Evolutionary conservation across 2,329 filamentous ascomycete species (phyloP).

Genomic region (Metarhizium album): DNA sequence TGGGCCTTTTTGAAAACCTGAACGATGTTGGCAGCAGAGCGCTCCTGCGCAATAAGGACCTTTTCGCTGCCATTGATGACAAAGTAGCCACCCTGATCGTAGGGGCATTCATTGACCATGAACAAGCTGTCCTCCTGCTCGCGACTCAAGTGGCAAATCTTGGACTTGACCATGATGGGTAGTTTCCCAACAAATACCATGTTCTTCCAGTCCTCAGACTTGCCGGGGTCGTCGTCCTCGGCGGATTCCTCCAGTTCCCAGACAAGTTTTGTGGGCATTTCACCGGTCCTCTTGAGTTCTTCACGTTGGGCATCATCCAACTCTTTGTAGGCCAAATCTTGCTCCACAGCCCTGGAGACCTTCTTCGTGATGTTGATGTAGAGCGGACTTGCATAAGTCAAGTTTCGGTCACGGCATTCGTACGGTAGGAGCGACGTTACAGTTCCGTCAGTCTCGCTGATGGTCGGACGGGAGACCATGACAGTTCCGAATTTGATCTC

Average conservation of each 20-base stretch:
- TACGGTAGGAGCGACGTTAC: conserved; percentile 82
- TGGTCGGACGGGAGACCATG: conserved; percentile 78
- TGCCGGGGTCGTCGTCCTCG: conserved; percentile 39
- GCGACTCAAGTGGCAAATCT: conserved; percentile 81
- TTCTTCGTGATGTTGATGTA: conserved; percentile 83
- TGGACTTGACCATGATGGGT: conserved; percentile 96
- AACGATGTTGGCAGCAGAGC: conserved; percentile 95
- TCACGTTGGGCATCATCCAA: conserved; percentile 54
- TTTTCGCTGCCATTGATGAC: conserved; percentile 99
- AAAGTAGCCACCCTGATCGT: conserved; percentile 97
- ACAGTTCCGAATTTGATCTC: conserved; percentile 91
- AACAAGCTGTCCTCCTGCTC: conserved; percentile 81
- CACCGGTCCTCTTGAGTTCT: conserved; percentile 43
- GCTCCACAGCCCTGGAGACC: conserved; percentile 72
- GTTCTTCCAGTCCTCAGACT: conserved; percentile 48
- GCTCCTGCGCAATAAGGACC: conserved; percentile 94
- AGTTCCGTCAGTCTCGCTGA: conserved; percentile 85
- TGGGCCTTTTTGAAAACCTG: conserved; percentile 97
- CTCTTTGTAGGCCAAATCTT: conserved; percentile 53
- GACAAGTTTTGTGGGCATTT: conserved; percentile 45
- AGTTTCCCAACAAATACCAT: conserved; percentile 90
- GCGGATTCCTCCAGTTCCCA: conserved; percentile 51
- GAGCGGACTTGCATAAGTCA: conserved; percentile 88
- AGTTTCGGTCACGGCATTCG: conserved; percentile 87
- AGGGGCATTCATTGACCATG: conserved; percentile 89